These are phyloP conservation scores for Actinomucor elegans DNA, from an alignment of 371 early-diverging fungal genomes.

Conservation along the genomic window DNA sequence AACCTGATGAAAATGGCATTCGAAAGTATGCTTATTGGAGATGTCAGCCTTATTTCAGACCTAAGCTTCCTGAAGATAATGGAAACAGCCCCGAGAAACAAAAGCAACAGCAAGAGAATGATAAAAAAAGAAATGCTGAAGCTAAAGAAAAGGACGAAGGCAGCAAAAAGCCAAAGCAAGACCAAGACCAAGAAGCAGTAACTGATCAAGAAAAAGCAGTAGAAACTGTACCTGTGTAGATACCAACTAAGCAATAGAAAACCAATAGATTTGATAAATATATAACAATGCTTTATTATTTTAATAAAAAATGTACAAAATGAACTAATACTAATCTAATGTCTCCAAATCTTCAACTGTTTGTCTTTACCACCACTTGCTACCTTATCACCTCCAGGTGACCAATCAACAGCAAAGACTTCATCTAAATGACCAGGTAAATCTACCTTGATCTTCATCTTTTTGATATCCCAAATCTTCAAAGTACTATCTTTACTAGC, in stretches of 20 bases:
- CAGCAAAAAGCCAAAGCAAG: conserved; percentile 20
- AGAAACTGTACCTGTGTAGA: background rate
- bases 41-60: conserved; percentile 73
- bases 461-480: conserved; percentile 92
- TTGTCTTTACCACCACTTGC: conserved; percentile 95
- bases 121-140: conserved; percentile 13
- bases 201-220: background rate
- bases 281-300: background rate
- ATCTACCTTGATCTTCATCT: conserved; percentile 84
- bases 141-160: conserved; percentile 2
- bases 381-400: conserved; percentile 87
- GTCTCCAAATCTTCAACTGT: conserved; percentile 77
- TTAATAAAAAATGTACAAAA: conserved; percentile 11
- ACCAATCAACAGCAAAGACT: conserved; percentile 95
- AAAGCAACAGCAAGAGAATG: conserved; percentile 18
- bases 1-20: conserved; percentile 60
- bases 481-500: conserved; percentile 92
- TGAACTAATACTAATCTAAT: conserved; percentile 29
- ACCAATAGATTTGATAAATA: background rate
- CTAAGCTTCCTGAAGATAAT: conserved; percentile 40
- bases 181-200: background rate
- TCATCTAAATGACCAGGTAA: conserved; percentile 96
- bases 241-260: background rate
- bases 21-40: conserved; percentile 73
- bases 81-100: conserved; percentile 13